phyloP scores from a whole-genome alignment of 306 rosid genomes.

The Trifolium dubium region DNA sequence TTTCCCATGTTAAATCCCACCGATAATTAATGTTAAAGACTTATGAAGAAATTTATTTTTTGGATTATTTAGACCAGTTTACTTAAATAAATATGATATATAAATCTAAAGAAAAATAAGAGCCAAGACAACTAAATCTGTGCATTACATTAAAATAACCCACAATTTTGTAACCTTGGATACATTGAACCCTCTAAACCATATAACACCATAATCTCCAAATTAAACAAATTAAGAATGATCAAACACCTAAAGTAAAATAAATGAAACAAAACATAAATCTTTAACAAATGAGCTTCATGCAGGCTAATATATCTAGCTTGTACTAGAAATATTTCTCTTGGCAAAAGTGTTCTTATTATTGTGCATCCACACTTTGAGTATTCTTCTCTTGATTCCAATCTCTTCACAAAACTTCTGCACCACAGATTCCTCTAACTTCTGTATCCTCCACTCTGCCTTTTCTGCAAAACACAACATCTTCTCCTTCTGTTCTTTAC shows the following conservation, averaged over 20 bases:
- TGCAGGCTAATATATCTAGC: constrained; percentile 1
- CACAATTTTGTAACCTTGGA: not conserved
- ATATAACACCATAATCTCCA: constrained; percentile 1
- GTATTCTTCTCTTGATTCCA: constrained; percentile 63
- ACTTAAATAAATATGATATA: too few species aligned
- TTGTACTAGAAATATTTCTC: constrained; percentile 26
- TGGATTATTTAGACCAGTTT: too few species aligned
- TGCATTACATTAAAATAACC: constrained; percentile 2
- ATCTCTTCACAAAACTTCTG: constrained; percentile 58
- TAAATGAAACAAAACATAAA: not conserved
- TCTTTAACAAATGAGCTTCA: not conserved
- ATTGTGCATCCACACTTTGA: constrained; percentile 78
- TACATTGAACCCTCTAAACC: constrained; percentile 19
- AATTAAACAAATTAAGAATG: constrained; percentile 19
- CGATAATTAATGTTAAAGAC: too few species aligned
- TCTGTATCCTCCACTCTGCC: constrained; percentile 65
- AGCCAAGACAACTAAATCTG: not conserved
- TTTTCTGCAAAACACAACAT: constrained; percentile 61
- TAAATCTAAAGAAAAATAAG: not conserved
- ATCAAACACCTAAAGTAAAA: constrained; percentile 15
- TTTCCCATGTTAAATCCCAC: too few species aligned
- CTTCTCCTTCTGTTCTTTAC: constrained; percentile 66
- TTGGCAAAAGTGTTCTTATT: constrained; percentile 59
- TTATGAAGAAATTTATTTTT: too few species aligned
- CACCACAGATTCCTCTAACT: constrained; percentile 53